These are phyloP conservation scores for Astraeus odoratus DNA, from an alignment of 768 basidiomycete species.

Conservation along the genomic window DNA sequence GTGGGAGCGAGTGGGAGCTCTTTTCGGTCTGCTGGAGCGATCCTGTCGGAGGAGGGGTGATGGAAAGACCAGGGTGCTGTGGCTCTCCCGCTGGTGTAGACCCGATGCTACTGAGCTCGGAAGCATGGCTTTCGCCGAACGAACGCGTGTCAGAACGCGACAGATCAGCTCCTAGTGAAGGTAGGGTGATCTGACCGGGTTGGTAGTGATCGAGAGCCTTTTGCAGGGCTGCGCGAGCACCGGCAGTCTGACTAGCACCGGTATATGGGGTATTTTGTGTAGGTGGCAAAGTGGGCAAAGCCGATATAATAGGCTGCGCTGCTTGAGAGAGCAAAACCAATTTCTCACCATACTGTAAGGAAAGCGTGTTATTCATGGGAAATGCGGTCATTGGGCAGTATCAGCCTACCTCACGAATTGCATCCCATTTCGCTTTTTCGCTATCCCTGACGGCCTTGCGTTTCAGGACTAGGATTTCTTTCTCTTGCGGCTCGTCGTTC, in stretches of 20 bases:
- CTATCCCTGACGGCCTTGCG: slow-evolving; percentile 72
- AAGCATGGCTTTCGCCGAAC: slow-evolving; percentile 80
- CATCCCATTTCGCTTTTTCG: slow-evolving; percentile 74
- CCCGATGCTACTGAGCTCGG: slow-evolving; percentile 61
- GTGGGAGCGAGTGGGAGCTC: slow-evolving; percentile 7
- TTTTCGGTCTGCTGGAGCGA: slow-evolving; percentile 6
- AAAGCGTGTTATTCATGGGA: not conserved
- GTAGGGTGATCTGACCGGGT: slow-evolving; percentile 54
- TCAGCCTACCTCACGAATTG: slow-evolving; percentile 61
- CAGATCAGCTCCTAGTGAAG: slow-evolving; percentile 44
- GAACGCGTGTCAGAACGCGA: slow-evolving; percentile 68
- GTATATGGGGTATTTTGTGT: slow-evolving; percentile 47
- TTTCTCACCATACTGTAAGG: slow-evolving; percentile 73
- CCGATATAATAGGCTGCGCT: slow-evolving; percentile 52
- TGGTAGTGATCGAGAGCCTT: slow-evolving; percentile 73
- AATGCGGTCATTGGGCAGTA: not conserved
- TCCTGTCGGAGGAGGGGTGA: slow-evolving; percentile 36
- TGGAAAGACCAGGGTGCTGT: slow-evolving; percentile 31
- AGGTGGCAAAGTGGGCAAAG: slow-evolving; percentile 65
- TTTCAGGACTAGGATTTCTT: slow-evolving; percentile 64
- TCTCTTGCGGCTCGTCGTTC: slow-evolving; percentile 62
- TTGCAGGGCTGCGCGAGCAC: slow-evolving; percentile 68
- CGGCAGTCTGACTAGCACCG: slow-evolving; percentile 57
- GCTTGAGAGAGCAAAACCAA: slow-evolving; percentile 68
- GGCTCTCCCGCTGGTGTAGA: slow-evolving; percentile 15